Evolutionary conservation across 1,284 basidiomycete genomes (phyloP).

Genomic region (Ustilago cynodontis): DNA sequence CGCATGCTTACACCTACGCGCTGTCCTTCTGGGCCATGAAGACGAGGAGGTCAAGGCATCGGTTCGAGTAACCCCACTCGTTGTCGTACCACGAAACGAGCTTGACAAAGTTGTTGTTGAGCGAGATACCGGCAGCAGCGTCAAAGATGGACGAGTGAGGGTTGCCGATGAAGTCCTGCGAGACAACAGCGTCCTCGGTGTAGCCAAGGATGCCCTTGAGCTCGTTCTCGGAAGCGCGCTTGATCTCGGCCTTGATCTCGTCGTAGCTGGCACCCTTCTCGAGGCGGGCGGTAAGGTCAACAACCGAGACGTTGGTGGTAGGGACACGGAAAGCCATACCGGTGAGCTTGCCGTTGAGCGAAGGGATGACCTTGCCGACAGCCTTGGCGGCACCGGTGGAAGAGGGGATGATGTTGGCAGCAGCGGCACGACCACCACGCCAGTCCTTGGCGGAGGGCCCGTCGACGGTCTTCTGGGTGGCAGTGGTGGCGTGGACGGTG

Average conservation of each 20-base stretch:
- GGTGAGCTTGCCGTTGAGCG: slow-evolving; percentile 93
- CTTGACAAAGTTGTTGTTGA: slow-evolving; percentile 95
- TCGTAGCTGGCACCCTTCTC: slow-evolving; percentile 86
- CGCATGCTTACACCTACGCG: slow-evolving; percentile 59
- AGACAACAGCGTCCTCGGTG: slow-evolving; percentile 95
- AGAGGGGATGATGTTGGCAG: slow-evolving; percentile 99
- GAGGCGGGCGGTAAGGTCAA: slow-evolving; percentile 94
- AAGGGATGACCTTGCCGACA: slow-evolving; percentile 98
- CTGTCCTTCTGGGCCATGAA: slow-evolving; percentile 78
- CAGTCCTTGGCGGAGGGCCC: slow-evolving; percentile 74
- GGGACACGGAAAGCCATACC: slow-evolving; percentile 98
- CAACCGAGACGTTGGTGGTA: slow-evolving; percentile 95
- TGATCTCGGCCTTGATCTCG: slow-evolving; percentile 89
- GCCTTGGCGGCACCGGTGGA: slow-evolving; percentile 98
- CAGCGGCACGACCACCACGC: slow-evolving; percentile 92
- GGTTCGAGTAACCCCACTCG: slow-evolving; percentile 95
- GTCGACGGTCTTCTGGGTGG: slow-evolving; percentile 99
- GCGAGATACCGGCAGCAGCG: slow-evolving; percentile 89
- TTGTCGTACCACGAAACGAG: slow-evolving; percentile 86
- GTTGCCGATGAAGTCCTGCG: slow-evolving; percentile 76
- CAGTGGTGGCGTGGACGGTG: slow-evolving; percentile 86
- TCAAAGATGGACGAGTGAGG: slow-evolving; percentile 77
- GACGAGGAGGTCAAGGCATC: slow-evolving; percentile 90
- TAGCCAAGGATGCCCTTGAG: slow-evolving; percentile 88
- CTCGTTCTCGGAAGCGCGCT: slow-evolving; percentile 81